These are phyloP conservation scores for Mentha longifolia DNA, from an alignment of 257 asterid genomes.

Conservation along the genomic window DNA sequence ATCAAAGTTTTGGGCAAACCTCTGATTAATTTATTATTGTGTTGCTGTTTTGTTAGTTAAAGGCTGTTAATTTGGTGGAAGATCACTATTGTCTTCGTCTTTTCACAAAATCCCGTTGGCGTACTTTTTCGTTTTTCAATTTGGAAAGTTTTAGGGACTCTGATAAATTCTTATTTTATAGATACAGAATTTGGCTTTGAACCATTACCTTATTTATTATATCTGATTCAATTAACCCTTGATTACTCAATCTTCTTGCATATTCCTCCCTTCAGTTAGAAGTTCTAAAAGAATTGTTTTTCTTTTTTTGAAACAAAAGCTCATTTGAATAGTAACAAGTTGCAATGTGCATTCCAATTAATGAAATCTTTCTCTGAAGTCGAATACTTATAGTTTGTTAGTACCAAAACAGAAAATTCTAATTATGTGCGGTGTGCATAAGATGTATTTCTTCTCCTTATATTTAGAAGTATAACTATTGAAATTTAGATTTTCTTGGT, in stretches of 20 bases:
- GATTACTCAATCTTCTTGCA: too few relatives aligned
- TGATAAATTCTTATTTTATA: not conserved
- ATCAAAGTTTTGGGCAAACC: constrained; percentile 1
- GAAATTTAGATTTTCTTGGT: constrained; percentile 31
- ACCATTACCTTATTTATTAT: not conserved
- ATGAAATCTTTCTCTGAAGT: constrained; percentile 23
- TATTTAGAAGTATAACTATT: constrained; percentile 13
- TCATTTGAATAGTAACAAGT: not conserved
- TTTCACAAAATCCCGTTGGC: constrained; percentile 6
- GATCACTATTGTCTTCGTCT: not conserved
- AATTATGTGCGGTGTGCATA: constrained; percentile 18
- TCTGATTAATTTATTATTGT: not conserved
- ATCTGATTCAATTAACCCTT: too few relatives aligned
- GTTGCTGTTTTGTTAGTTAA: not conserved
- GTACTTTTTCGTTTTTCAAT: constrained; percentile 10
- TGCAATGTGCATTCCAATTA: constrained; percentile 3
- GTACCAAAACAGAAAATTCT: constrained; percentile 8
- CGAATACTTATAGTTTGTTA: constrained; percentile 1
- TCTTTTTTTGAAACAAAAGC: not conserved
- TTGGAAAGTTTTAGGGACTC: constrained; percentile 11
- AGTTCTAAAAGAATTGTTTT: not conserved
- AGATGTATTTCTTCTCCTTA: constrained; percentile 5
- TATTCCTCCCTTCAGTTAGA: not conserved
- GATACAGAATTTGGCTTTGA: not conserved
- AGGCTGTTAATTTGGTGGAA: constrained; percentile 25